Base-by-base conservation (phyloP, 352 stramenopile genomes). In the Globisporangium uncinulatum region DNA sequence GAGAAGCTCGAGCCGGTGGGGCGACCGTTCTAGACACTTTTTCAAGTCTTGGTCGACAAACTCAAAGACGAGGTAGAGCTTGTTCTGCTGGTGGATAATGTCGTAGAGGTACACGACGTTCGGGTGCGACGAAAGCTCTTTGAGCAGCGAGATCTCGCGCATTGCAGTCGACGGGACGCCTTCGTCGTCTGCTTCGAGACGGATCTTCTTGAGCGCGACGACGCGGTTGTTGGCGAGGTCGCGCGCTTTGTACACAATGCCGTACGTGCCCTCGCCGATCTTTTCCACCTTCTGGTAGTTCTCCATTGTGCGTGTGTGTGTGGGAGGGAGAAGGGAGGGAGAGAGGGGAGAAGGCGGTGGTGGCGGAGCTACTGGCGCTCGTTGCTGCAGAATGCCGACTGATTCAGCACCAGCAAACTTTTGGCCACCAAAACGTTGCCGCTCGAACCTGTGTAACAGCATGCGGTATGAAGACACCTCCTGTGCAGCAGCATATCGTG, bases 121-220 rank as follows among this genome's bases (percentile, higher is more conserved):
- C 29, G 92, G 92, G 73, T 99, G 95, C 59, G 89, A 89, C 34
- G 79, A 89, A n/a, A 99, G 79, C 63, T 98, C 91, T 57, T 99
- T 93, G 20, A 99, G 81, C 47, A 99, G 83, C 65, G 94, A 98
- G 66, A 99, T 99, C 79, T 99, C 98, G 59, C 97, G 89, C 59
- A 99, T 96, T 34, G 97, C 97, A 29, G 97, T 99, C 60, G 97
- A 96, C 36, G 97, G 97, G 64, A 99, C 99, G 54, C 97, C 97
- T 56, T 98, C 94, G 67, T 99, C 96, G 55, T 97, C 89, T 44
- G 97, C 97, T 72, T 99, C 97, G 41, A 99, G 83, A 17, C 97
- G 81, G 62, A 99, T 99, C 79, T 99, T 99, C 43, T 48, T 48
- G 43, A 48, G 43, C 43, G 34, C 34, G 42, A 98, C 92, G 64